These are phyloP conservation scores for Tolypocladium inflatum DNA, from an alignment of 2,329 filamentous ascomycete species.

Conservation along the genomic window DNA sequence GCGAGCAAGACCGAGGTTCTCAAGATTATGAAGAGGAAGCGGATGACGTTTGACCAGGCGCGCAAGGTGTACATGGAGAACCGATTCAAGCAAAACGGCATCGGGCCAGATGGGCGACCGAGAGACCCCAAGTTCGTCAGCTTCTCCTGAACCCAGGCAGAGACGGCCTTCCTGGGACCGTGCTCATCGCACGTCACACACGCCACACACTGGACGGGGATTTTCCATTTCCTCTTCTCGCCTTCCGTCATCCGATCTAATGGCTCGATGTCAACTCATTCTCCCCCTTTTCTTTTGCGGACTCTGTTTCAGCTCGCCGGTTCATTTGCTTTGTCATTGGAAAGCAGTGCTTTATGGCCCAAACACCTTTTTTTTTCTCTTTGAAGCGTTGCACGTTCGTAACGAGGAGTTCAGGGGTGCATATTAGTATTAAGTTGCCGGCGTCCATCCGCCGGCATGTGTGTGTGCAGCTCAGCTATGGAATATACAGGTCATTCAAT, in stretches of 20 bases:
- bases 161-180: neutral
- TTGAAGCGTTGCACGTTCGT: neutral
- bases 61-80: conserved; percentile 78
- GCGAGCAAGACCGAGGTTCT: conserved; percentile 73
- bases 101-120: conserved; percentile 78
- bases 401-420: conserved; percentile 11
- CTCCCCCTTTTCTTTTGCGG: neutral
- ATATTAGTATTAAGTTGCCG: conserved; percentile 11
- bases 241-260: neutral
- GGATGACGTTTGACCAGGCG: conserved; percentile 84
- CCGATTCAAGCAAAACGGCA: conserved; percentile 77
- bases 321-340: neutral
- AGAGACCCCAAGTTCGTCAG: conserved; percentile 93
- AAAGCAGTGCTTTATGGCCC: neutral
- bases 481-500: conserved; percentile 11
- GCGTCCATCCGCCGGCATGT: neutral
- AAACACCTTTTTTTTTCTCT: neutral
- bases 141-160: conserved; percentile 42
- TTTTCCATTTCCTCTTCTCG: neutral
- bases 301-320: neutral
- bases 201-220: neutral
- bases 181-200: neutral
- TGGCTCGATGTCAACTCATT: neutral
- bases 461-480: conserved; percentile 5
- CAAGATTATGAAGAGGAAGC: conserved; percentile 79